These are phyloP conservation scores for Limonomyces culmigenus DNA, from an alignment of 1,284 basidiomycete species.

Conservation along the genomic window DNA sequence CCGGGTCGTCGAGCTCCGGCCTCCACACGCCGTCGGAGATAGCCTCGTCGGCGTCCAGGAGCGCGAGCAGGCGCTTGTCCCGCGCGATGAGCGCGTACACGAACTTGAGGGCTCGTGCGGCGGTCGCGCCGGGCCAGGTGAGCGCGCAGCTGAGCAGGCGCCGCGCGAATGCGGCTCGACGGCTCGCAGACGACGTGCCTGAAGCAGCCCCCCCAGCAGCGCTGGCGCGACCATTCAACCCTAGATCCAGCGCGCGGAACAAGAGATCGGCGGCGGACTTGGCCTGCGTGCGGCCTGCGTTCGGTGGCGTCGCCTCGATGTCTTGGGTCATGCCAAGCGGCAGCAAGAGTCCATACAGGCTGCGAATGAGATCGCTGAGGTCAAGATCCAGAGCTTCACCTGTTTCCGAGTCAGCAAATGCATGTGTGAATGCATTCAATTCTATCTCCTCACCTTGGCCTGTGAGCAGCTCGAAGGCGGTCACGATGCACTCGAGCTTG, in stretches of 20 bases:
- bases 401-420: constrained; percentile 16
- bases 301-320: constrained; percentile 23
- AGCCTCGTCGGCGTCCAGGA: constrained; percentile 72
- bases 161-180: constrained; percentile 84
- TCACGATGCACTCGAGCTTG: constrained; percentile 78
- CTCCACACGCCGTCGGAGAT: constrained; percentile 72
- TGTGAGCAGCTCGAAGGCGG: constrained; percentile 89
- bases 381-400: constrained; percentile 95
- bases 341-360: constrained; percentile 56
- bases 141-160: constrained; percentile 68
- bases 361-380: constrained; percentile 74
- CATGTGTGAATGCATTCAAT: not conserved
- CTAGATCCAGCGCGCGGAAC: constrained; percentile 70
- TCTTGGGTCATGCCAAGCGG: constrained; percentile 36
- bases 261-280: constrained; percentile 52
- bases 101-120: constrained; percentile 56
- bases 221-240: constrained; percentile 54
- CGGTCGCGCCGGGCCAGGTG: constrained; percentile 58
- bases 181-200: constrained; percentile 57
- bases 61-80: constrained; percentile 67
- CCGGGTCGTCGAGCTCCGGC: constrained; percentile 73
- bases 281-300: constrained; percentile 13
- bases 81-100: constrained; percentile 55
- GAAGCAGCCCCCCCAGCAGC: constrained; percentile 18
- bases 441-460: constrained; percentile 65